phyloP scores from a whole-genome alignment of 1,139 yeast species.

The Magnusiomyces fungicola region DNA sequence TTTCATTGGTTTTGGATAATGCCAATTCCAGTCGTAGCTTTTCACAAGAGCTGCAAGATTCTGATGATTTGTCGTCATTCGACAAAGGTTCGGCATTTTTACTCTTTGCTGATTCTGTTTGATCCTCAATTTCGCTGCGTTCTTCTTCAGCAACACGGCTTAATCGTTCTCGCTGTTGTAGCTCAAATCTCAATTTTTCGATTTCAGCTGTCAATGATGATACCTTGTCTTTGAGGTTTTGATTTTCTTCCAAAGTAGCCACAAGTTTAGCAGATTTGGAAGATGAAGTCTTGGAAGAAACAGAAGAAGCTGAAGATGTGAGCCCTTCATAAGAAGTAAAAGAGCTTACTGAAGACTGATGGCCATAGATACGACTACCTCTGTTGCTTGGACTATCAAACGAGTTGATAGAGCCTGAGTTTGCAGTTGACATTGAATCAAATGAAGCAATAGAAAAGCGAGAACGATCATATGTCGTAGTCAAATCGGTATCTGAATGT shows the following conservation, averaged over 20 bases:
- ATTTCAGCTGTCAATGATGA: slow-evolving; percentile 13
- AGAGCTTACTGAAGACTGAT: slow-evolving; percentile 13
- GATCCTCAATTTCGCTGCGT: background rate
- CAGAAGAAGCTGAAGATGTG: background rate
- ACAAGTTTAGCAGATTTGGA: slow-evolving; percentile 5
- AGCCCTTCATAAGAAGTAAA: slow-evolving; percentile 12
- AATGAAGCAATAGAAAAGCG: slow-evolving; percentile 6
- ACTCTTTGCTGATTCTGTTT: background rate
- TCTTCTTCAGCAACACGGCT: background rate
- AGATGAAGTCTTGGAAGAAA: background rate
- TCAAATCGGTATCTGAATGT: background rate
- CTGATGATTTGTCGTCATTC: slow-evolving; percentile 3
- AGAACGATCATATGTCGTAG: background rate
- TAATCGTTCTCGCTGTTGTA: slow-evolving; percentile 11
- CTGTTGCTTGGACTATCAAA: background rate
- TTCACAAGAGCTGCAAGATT: slow-evolving; percentile 26
- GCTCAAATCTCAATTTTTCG: slow-evolving; percentile 15
- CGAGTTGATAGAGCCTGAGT: background rate
- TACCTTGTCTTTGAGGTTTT: slow-evolving; percentile 12
- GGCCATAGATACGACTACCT: slow-evolving; percentile 7
- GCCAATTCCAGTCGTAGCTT: slow-evolving; percentile 29
- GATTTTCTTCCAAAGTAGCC: slow-evolving; percentile 8
- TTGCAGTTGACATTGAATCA: slow-evolving; percentile 1
- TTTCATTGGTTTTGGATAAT: slow-evolving; percentile 27
- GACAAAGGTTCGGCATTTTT: background rate